Evolutionary conservation across 75 land plant genomes (phyloP), one percentile per base, ranked within the genome.

Genomic region (Pseudotsuga menziesii): DNA sequence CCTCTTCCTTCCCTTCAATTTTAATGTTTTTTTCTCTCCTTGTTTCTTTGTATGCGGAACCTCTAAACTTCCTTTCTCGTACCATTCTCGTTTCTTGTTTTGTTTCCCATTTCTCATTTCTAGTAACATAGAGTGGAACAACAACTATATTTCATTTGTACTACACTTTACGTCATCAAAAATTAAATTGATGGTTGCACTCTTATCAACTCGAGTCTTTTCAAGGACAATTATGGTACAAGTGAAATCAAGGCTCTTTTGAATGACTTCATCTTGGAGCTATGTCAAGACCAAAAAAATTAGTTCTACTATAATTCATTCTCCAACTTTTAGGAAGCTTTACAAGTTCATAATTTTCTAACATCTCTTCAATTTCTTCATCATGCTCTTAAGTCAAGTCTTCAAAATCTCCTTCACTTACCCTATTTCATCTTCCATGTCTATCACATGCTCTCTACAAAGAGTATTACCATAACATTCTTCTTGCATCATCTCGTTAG

Each of bases 161-260:
- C 29, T 19, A 56, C 80, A 74, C 69, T 74, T 87, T 16, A 25
- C 74, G 44, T 88, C 90, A 78, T 88, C 85, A 85, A 88, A 85
- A 12, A 88, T 74, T 29, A 88, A 82, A 76, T 88, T 88, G 54
- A 88, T 85, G 29, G 88, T 88, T 17, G 90, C 87, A 81, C 88
- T 88, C 72, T 85, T 88, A 17, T 88, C 90, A n/a, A 88, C 90
- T 54, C 90, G 88, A 26, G 89, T 78, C 81, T 88, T 88, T 6
- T 88, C 90, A 71, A 88, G 82, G 27, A 88, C 81, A 88, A 88
- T 82, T 12, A 88, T 88, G 39, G 90, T 88, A 78, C 88, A 88
- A 5, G 85, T 77, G 57, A 88, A 88, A 58, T 85, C 88, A 29
- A 88, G 85, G 26, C 82, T 80, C 5, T 85, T 85, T 77, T 80